Evolutionary conservation across 1,284 basidiomycete genomes (phyloP), one percentile per base, ranked within the genome.

Genomic region (Porogramme epimiltina): DNA sequence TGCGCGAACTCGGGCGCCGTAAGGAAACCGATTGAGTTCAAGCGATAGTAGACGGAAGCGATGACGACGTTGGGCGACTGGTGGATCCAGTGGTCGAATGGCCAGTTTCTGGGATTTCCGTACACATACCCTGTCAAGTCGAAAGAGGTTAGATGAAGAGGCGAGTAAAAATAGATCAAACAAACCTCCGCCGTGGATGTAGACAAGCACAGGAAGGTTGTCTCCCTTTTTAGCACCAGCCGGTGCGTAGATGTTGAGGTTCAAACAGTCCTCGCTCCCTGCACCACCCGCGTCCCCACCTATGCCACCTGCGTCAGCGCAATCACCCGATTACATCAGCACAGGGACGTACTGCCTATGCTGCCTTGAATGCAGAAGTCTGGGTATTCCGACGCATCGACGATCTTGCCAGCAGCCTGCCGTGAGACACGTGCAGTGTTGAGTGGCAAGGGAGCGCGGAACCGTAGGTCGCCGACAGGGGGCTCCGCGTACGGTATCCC

Each of bases 131-230:
- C 78, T 80, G 47, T 26, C 6, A 25, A 3, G 5, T 3, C 6
- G n/a, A 3, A 13, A n/a, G n/a, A n/a, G 6, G 34, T 45, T 34
- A 45, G 44, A n/a, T 26, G 33, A 22, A 11, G 15, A 2, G 22
- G 20, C 0, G 23, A 37, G 10, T 19, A 37, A 34, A 15, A 25
- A n/a, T 23, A 26, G 1, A 23, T 36, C 33, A 19, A 4, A 51
- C 61, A 47, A 45, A 78, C 79, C 80, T 64, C 86, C 84, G 13
- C 85, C 85, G 56, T 88, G 84, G 31, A 85, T 82, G 61, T 85
- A 88, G 3, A 84, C 77, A 24, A 89, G 67, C 2, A 87, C 85
- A 1, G 84, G 85, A 16, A 84, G 51, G 16, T 70, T 69, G 48
- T 68, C 68, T 8, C 62, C 61, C 22, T 58, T 58, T 18, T 62